Evolutionary conservation across 306 rosid species (phyloP).

Genomic region (Cucurbita maxima): DNA sequence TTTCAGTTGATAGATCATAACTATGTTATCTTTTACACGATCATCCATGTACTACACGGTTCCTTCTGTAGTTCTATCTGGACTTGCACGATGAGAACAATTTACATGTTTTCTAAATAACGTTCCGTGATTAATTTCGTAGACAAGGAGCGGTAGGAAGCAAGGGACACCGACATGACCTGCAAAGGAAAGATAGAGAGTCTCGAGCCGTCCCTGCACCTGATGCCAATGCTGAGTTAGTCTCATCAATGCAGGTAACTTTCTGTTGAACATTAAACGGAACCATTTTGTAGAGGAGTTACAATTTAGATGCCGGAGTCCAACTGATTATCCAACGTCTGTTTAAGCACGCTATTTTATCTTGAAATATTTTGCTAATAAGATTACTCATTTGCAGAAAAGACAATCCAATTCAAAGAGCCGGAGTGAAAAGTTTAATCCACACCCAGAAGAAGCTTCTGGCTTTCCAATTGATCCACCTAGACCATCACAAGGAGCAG

Average conservation of each 20-base stretch:
- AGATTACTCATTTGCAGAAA: conserved; percentile 38
- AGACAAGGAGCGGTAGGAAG: conserved; percentile 86
- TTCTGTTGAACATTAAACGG: background rate
- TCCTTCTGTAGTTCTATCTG: background rate
- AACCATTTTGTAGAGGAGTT: background rate
- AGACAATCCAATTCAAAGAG: conserved; percentile 70
- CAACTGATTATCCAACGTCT: background rate
- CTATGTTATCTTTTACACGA: background rate
- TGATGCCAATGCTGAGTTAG: conserved; percentile 96
- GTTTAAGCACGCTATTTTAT: background rate
- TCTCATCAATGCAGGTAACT: conserved; percentile 77
- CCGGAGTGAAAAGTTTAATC: conserved; percentile 93
- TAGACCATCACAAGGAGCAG: conserved; percentile 72
- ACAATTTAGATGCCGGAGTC: background rate
- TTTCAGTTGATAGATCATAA: background rate
- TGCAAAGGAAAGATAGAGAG: conserved; percentile 64
- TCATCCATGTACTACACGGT: background rate
- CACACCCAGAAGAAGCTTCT: conserved; percentile 92
- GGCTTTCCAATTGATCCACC: conserved; percentile 99
- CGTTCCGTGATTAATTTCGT: conserved; percentile 13
- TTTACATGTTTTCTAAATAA: background rate
- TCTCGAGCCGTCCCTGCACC: conserved; percentile 96
- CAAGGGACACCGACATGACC: conserved; percentile 69
- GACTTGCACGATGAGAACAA: background rate
- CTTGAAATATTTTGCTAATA: background rate